phyloP scores from a whole-genome alignment of 768 basidiomycete genomes.

The Stropharia rugosoannulata region DNA sequence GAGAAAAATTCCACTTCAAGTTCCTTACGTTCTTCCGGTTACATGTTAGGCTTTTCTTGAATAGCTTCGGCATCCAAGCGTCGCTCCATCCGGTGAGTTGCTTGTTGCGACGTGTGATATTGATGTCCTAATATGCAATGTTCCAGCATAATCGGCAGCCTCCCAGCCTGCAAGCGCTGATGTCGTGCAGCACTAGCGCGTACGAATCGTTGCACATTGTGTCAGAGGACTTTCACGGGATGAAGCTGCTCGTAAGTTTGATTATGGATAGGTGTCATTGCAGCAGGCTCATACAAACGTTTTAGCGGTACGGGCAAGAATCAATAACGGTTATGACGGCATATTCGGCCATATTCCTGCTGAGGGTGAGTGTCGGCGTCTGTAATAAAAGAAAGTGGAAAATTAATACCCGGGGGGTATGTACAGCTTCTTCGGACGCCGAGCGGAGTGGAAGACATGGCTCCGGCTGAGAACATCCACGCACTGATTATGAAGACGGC shows the following conservation, averaged over 20 bases:
- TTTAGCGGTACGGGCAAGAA: slow-evolving; percentile 81
- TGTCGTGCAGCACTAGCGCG: slow-evolving; percentile 74
- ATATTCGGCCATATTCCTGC: slow-evolving; percentile 78
- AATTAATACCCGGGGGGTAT: slow-evolving; percentile 1
- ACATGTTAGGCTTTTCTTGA: slow-evolving; percentile 78
- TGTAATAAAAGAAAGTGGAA: slow-evolving; percentile 1
- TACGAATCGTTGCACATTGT: slow-evolving; percentile 69
- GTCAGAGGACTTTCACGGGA: slow-evolving; percentile 67
- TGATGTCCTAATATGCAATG: slow-evolving; percentile 4
- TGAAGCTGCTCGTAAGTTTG: slow-evolving; percentile 67
- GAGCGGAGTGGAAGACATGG: slow-evolving; percentile 53
- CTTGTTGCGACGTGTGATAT: not conserved
- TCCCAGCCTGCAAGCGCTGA: slow-evolving; percentile 67
- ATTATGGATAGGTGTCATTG: not conserved
- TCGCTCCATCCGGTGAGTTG: slow-evolving; percentile 53
- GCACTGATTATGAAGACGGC: slow-evolving; percentile 65
- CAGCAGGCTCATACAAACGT: slow-evolving; percentile 7
- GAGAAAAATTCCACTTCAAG: slow-evolving; percentile 73
- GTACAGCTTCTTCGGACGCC: slow-evolving; percentile 68
- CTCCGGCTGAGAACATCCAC: slow-evolving; percentile 66
- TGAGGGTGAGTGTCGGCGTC: slow-evolving; percentile 50
- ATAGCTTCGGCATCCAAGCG: slow-evolving; percentile 78
- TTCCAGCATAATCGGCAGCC: slow-evolving; percentile 52
- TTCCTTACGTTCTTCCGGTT: slow-evolving; percentile 76
- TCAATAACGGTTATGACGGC: slow-evolving; percentile 85